Evolutionary conservation across 1,284 basidiomycete species (phyloP), one percentile per base, ranked within the genome.

Genomic region (Heterobasidion irregulare): DNA sequence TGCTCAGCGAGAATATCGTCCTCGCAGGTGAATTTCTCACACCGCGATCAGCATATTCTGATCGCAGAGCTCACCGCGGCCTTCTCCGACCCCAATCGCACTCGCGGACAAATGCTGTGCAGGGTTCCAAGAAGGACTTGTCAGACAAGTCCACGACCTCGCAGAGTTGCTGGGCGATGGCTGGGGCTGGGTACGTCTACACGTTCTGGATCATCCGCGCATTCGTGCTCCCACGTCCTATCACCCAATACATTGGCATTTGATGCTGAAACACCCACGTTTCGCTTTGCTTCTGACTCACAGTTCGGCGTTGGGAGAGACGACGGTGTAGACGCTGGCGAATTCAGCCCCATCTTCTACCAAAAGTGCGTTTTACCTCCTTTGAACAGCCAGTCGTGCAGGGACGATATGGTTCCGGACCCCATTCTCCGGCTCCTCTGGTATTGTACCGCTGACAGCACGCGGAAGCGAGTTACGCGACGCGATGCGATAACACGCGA

Each of bases 301-400:
- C 26, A 81, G 75, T 74, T 83, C 34, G 84, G 84, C 1, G 81
- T 84, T 0, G 84, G 84, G 0, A 72, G 84, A 34, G 78, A 84
- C 54, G 82, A 86, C 63, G 84, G 84, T 2, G 67, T 69, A 10
- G 58, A 68, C 32, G 74, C 70, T 1, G 84, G 84, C 43, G 84
- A 86, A 65, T 85, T 81, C 66, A 78, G 76, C 58, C 81, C 84
- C 0, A 78, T 86, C 56, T 86, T 85, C 66, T 87, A 74, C 67
- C 76, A 80, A 60, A 76, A 70, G 75, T 79, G 58, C 18, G 72
- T 57, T 2, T 12, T 26, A 5, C 26, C 5, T 26, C 10, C 10
- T 13, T 6, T 53, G 7, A 41, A 12, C 50, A n/a, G 19, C 8
- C 8, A n/a, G n/a, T 13, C 26, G 12, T 49, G 4, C 13, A 26